Evolutionary conservation across 2,329 filamentous ascomycete genomes (phyloP).

Genomic region (Xylariales sp.): DNA sequence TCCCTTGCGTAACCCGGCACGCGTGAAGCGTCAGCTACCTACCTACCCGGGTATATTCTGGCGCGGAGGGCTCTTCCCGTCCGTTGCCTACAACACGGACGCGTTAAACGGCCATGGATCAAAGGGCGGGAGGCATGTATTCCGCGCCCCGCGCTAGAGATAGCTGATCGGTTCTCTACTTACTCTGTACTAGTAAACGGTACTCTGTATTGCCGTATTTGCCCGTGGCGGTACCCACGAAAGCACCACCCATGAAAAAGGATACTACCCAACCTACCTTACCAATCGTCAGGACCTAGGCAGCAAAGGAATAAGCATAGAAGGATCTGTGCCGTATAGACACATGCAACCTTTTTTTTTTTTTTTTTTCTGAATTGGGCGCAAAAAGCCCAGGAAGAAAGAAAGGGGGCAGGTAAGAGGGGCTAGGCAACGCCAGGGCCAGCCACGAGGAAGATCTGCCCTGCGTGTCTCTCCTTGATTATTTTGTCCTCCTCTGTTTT

Average conservation of each 20-base stretch:
- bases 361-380: too few species aligned
- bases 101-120: background rate
- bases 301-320: constrained; percentile 10
- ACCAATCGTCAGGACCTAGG: background rate
- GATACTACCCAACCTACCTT: background rate
- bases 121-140: background rate
- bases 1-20: too few species aligned
- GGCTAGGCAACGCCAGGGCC: background rate
- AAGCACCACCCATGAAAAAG: background rate
- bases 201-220: background rate
- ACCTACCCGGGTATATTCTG: background rate
- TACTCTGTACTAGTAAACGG: background rate
- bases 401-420: background rate
- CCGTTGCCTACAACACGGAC: background rate
- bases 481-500: too few species aligned
- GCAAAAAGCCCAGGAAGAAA: background rate
- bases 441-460: constrained; percentile 8
- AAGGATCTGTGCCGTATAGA: constrained; percentile 2
- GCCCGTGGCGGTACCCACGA: too few species aligned
- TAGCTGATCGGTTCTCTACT: too few species aligned
- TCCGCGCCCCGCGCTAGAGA: background rate
- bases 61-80: background rate
- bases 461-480: background rate
- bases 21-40: background rate
- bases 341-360: too few species aligned